phyloP scores from a whole-genome alignment of 805 yeast species.

The Yamadazyma nakazawae region DNA sequence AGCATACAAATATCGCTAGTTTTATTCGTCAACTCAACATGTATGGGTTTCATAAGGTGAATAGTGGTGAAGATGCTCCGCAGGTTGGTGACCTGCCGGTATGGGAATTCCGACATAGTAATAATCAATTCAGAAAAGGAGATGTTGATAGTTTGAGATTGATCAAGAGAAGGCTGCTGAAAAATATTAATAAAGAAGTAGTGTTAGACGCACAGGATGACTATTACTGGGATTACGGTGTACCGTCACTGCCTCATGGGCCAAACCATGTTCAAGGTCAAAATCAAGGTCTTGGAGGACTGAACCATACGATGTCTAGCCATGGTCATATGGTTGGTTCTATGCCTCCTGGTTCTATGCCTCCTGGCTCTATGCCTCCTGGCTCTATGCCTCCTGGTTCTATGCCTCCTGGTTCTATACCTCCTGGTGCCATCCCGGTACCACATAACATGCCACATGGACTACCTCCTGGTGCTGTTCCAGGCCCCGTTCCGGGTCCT shows the following conservation, averaged over 20 bases:
- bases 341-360: neutral
- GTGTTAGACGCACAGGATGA: constrained; percentile 27
- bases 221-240: constrained; percentile 1
- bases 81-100: constrained; percentile 3
- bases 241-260: neutral
- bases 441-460: neutral
- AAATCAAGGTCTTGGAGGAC: neutral
- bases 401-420: neutral
- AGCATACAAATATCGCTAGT: constrained; percentile 43
- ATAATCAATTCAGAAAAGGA: constrained; percentile 76
- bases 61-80: constrained; percentile 28
- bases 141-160: constrained; percentile 68
- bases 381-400: neutral
- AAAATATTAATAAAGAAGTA: constrained; percentile 39
- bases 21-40: constrained; percentile 43
- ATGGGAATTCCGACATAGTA: constrained; percentile 91
- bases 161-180: constrained; percentile 72
- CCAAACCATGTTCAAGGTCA: neutral
- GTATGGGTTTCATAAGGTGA: constrained; percentile 47
- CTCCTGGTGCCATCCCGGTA: neutral
- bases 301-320: neutral
- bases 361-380: neutral
- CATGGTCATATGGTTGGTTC: neutral
- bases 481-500: neutral
- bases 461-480: neutral